These are phyloP conservation scores for Rosa multiflora DNA, from an alignment of 306 rosid species.

Conservation along the genomic window DNA sequence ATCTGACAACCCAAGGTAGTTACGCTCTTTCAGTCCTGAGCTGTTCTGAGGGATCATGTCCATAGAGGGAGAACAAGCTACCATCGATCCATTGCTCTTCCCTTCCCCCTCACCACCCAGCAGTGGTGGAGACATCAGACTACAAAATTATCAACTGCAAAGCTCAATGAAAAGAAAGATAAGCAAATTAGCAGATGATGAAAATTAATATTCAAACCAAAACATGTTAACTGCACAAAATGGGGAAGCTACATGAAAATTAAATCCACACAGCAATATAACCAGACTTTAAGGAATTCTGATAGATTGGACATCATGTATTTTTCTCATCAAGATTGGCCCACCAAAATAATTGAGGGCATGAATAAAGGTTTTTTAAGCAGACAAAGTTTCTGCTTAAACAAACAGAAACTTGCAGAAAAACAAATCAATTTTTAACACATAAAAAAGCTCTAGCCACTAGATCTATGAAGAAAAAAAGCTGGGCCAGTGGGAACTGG, in stretches of 20 bases:
- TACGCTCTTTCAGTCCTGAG: conserved; percentile 67
- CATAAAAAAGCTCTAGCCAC: neutral
- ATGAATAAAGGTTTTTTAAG: conserved; percentile 4
- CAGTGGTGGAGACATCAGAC: conserved; percentile 71
- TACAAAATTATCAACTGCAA: conserved; percentile 26
- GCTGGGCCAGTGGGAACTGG: neutral
- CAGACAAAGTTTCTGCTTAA: conserved; percentile 1
- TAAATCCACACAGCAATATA: conserved; percentile 4
- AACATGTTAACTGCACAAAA: neutral
- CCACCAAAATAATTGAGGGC: conserved; percentile 10
- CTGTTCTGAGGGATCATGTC: conserved; percentile 62
- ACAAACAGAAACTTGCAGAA: neutral
- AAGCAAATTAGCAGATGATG: conserved; percentile 5
- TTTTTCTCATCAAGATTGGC: conserved; percentile 3
- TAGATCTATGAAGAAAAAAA: neutral
- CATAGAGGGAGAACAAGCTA: conserved; percentile 49
- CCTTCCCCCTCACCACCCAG: conserved; percentile 72
- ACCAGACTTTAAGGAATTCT: neutral
- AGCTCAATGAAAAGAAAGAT: conserved; percentile 15
- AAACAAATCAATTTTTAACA: neutral
- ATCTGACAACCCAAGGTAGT: conserved; percentile 82
- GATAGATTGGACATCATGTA: neutral
- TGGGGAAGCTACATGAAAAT: neutral
- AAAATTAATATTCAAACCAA: neutral
- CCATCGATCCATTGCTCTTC: conserved; percentile 44